A percentile compares a stretch with the other conserved stretches of the same genome.
These are phyloP conservation scores for Tuctoria greenei DNA, from an alignment of 176 grass and related monocot species.

Conservation along the genomic window DNA sequence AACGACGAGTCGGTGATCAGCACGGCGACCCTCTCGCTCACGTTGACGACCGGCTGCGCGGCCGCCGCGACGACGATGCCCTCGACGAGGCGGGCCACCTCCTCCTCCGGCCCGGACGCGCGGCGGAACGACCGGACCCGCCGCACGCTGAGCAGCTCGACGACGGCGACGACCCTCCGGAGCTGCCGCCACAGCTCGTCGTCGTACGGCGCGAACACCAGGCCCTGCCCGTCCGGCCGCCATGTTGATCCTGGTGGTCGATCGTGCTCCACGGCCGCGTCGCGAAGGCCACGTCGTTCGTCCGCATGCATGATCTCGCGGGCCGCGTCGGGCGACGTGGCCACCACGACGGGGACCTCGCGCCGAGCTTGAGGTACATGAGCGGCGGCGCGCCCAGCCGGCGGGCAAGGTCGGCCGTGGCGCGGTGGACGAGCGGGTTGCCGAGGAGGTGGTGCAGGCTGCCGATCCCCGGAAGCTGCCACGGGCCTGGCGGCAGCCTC, in stretches of 20 bases:
- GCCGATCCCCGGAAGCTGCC: slow-evolving; percentile 8
- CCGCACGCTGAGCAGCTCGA: slow-evolving; percentile 18
- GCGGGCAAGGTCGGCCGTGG: not conserved
- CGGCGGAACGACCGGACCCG: not conserved
- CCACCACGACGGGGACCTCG: not conserved
- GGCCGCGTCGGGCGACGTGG: not conserved
- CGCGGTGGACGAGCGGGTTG: not conserved
- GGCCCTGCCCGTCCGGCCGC: not conserved
- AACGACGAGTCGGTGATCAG: slow-evolving; percentile 25
- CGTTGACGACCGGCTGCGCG: not conserved
- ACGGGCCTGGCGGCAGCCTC: not conserved
- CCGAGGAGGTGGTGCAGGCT: not conserved
- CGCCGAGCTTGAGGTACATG: not conserved
- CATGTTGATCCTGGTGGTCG: not conserved
- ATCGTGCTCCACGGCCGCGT: not conserved
- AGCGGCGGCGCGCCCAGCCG: not conserved
- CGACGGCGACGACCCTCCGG: not conserved
- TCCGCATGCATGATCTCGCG: not conserved
- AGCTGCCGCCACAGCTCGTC: slow-evolving; percentile 9
- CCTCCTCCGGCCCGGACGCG: slow-evolving; percentile 6
- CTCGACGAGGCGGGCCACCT: not conserved
- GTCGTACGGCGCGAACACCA: not conserved
- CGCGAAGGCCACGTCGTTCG: not conserved
- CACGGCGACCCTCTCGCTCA: slow-evolving; percentile 5
- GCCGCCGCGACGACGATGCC: not conserved